Conservation (phyloP, 352 stramenopile species). For the Phytophthora ohioensis region DNA sequence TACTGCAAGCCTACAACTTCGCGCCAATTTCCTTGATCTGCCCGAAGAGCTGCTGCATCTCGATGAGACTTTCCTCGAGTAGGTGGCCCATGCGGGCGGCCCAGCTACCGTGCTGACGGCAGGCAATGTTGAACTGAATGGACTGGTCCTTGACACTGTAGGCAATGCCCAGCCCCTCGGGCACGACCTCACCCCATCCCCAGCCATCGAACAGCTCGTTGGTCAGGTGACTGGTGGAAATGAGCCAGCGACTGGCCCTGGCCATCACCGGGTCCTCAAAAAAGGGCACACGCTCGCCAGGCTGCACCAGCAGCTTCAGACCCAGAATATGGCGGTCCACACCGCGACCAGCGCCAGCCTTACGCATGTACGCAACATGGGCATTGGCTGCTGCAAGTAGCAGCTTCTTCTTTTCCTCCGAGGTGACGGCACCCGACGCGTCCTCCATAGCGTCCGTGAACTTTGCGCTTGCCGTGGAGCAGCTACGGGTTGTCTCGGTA, state of each 20-base stretch:
- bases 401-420: conserved; percentile 55
- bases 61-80: conserved; percentile 78
- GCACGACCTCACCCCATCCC: conserved; percentile 86
- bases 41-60: conserved; percentile 81
- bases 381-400: conserved; percentile 52
- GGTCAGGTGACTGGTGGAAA: conserved; percentile 84
- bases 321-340: conserved; percentile 96
- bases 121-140: conserved; percentile 89
- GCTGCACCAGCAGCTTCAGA: conserved; percentile 71
- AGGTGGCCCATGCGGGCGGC: conserved; percentile 71
- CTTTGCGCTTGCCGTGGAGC: conserved; percentile 76
- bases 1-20: conserved; percentile 44
- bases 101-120: conserved; percentile 60
- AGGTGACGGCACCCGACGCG: conserved; percentile 37
- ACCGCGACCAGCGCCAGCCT: conserved; percentile 77
- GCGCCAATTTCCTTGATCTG: conserved; percentile 36
- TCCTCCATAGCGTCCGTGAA: conserved; percentile 91
- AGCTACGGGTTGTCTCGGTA: conserved; percentile 92
- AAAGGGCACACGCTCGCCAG: conserved; percentile 64
- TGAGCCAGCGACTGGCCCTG: conserved; percentile 75
- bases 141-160: conserved; percentile 85
- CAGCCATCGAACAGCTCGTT: conserved; percentile 88
- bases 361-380: conserved; percentile 77
- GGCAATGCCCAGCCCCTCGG: conserved; percentile 79
- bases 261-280: conserved; percentile 79